Base-by-base conservation (phyloP, 1,284 basidiomycete genomes). In the Irpex sp. region DNA sequence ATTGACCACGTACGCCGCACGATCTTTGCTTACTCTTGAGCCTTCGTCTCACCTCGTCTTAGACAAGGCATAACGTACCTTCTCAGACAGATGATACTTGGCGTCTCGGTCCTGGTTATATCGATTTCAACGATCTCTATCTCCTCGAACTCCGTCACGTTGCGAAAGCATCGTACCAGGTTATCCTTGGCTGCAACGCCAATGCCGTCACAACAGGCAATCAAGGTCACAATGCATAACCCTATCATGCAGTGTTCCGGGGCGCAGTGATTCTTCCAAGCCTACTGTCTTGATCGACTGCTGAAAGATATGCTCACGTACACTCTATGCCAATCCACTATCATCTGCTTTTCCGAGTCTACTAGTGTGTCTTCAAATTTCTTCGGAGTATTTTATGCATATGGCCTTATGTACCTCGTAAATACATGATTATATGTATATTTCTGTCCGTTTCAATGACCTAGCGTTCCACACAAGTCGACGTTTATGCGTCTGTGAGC, bases 61-160 rank as follows among this genome's bases (percentile, higher is more conserved):
- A 36, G 21, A 12, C 19, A 23, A 0, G 3, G 35, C 18, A 37
- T 23, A 16, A 33, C 6, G 1, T n/a, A 19, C 49, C 49, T 19
- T 18, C 18, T 51, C n/a, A 51, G 10, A 3, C 1, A 3, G 3
- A 57, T 14, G 33, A 57, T 23, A 14, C 10, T 1, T 61, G 59
- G 55, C 54, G 55, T 1, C 45, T 61, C n/a, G 60, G 63, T 3
- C 54, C 57, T 37, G 55, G 35, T 18, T 45, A 23, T 10, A 56
- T 64, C 37, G 51, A 58, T 7, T 42, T 64, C 16, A 19, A 61
- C 8, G n/a, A 64, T 10, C n/a, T 64, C 8, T 64, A 64, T 36
- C 55, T 64, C 16, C 45, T 59, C n/a, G 60, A 59, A 35, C 57
- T 64, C 6, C 23, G 48, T 1, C 59, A 61, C 18, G 55, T 61